Evolutionary conservation across 2,329 filamentous ascomycete species (phyloP), one percentile per base, ranked within the genome.

Genomic region (Thyridium curvatum): DNA sequence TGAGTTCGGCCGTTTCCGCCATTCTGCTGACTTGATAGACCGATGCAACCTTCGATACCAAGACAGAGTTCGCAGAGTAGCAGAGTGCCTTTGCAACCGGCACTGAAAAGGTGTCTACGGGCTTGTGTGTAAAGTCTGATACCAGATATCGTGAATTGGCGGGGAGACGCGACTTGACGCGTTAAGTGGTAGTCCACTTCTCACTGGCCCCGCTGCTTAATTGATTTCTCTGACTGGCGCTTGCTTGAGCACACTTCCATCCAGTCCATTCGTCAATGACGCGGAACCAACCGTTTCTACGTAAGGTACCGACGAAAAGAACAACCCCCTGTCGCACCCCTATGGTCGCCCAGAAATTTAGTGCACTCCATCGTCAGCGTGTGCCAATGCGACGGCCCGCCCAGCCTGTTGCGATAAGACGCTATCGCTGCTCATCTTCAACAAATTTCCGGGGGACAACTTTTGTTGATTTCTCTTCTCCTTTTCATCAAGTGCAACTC

Each of bases 1-100:
- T 69, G 39, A 72, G 51, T 49, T 70, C 64, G 38, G 56, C 54
- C 12, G 58, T 51, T 37, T 69, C 64, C 31, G 61, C 58, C 65
- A 69, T 69, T 33, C 34, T 48, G 41, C 26, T 18, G 28, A 37
- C 21, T 26, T 10, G 21, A n/a, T 36, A 30, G 28, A 30, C 28
- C 28, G n/a, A 30, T 9, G n/a, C 28, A 30, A n/a, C 9, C 28
- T 9, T n/a, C 9, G 28, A 30, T n/a, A 30, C 28, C 28, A n/a
- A 17, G 16, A 15, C 16, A 36, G 12, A n/a, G 12, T 10, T n/a
- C 3, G 28, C 7, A 8, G 12, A 14, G 8, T 16, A 8, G 15
- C 12, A 18, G 16, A 15, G 4, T 33, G 30, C 32, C 30, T 26
- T 10, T 26, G 21, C 21, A 26, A 26, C 10, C 21, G 21, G 10